Base-by-base conservation (phyloP, 1,284 basidiomycete genomes). In the Trichosporon faecale region DNA sequence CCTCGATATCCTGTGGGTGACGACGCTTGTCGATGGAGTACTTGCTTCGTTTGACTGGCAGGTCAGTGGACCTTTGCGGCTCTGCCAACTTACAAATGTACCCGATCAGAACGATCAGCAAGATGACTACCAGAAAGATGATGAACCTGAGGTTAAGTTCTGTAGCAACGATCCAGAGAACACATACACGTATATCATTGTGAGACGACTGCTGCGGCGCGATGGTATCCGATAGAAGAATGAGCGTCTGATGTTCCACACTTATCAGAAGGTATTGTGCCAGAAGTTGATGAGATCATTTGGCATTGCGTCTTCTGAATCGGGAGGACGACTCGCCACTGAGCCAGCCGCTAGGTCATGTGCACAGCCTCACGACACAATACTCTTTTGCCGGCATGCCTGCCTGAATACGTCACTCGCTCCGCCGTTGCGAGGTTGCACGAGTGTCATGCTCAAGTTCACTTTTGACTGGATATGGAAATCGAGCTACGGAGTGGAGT, bases 111-210 rank as follows among this genome's bases (percentile, higher is more conserved):
- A 31, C 57, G 18, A 61, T 33, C 9, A 61, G 27, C 9, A 61
- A 18, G 9, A 61, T 14, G 18, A 61, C 57, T 23, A 61, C 29
- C 18, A 61, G 16, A 7, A 61, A 61, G 57, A 61, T 61, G 1
- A 61, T 21, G 29, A 61, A 61, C n/a, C 57, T 61, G 18, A 8
- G 3, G 57, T 61, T 18, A 61, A 18, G 6, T 6, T 31, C 12
- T 1, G 52, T 12, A 25, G 27, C 55, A 27, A 7, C 14, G 9
- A 23, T 2, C 21, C 57, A n/a, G 57, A 14, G 16, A 31, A 18
- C 57, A 31, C 27, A 3, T n/a, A 61, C 57, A 61, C 21, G 57
- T 61, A 61, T 29, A 61, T 61, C 57, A 61, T 61, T 16, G 57
- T 60, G 2, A 12, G 16, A 29, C 0, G 9, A 18, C 16, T 18